Base-by-base conservation (phyloP, 2,329 filamentous ascomycete genomes). In the Sclerotinia spermophila region DNA sequence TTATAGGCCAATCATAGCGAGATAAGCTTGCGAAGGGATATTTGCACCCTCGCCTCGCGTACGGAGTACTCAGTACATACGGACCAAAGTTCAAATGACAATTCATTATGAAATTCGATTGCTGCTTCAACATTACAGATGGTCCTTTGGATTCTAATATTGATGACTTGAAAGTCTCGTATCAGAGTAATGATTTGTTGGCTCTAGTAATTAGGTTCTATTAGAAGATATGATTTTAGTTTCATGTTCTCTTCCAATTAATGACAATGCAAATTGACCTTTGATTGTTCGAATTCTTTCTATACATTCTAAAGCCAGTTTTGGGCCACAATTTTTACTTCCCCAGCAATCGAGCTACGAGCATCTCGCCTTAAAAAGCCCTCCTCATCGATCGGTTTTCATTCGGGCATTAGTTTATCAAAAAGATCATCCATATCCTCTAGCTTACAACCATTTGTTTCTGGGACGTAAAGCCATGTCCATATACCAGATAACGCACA, bases 401-500 rank as follows among this genome's bases (percentile, higher is more conserved):
- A 7, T 65, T 30, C 7, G 17, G 33, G 40, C 1, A 42, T 53
- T 53, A 64, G 5, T 38, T 19, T 17, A 44, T 67, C 42, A 48
- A 74, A 74, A 27, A 74, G 67, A n/a, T 33, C 61, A 44, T 86
- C 84, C 83, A 87, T 85, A 72, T 86, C 82, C 73, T 87, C 85
- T 1, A 87, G 79, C 0, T 82, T 85, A 0, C 86, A 88, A 75
- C 89, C 87, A 0, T 86, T 70, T 1, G 68, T 70, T 30, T 70
- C 68, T 27, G 68, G 86, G 0, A 88, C 83, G 70, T 84, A 85
- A 71, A 85, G 81, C 70, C 78, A 85, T 0, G 83, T 82, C 82
- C 84, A 89, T 1, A 83, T 48, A 8, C 81, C 79, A 5, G 82
- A 81, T 7, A 86, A 74, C 1, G 83, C 73, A 73, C 84, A 85